Conservation (phyloP, 108 stramenopile species). For the Aureococcus anophagefferens region DNA sequence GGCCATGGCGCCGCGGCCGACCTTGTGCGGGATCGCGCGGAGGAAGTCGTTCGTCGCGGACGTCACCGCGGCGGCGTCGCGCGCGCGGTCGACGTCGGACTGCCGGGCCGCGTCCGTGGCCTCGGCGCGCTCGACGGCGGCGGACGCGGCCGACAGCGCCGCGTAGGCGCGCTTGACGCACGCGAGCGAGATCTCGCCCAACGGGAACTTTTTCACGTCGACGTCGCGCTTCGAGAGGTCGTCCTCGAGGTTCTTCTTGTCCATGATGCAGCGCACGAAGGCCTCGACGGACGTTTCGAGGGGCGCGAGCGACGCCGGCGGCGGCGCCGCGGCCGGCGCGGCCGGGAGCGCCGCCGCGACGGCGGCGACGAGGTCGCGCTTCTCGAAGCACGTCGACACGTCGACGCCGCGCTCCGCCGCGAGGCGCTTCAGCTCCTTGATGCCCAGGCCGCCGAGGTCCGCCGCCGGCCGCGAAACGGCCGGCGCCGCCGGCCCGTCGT, state of each 20-base stretch:
- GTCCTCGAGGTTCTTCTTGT: background rate
- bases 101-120: background rate
- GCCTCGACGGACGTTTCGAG: background rate
- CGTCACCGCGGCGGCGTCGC: background rate
- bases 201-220: slow-evolving; percentile 10
- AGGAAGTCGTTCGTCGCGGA: background rate
- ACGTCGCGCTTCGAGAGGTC: slow-evolving; percentile 1
- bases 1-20: background rate
- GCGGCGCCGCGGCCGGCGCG: background rate
- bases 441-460: background rate
- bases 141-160: background rate
- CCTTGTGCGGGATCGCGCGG: background rate
- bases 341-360: background rate
- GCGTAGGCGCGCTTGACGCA: slow-evolving; percentile 4
- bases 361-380: background rate
- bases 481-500: background rate
- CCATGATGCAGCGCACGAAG: background rate
- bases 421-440: background rate
- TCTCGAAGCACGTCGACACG: background rate
- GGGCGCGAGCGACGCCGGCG: background rate
- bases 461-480: background rate
- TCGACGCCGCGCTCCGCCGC: background rate
- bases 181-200: slow-evolving; percentile 6
- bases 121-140: background rate
- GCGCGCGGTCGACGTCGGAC: background rate